These are phyloP conservation scores for Leptomonas seymouri DNA, from an alignment of 208 protist genomes.

Conservation along the genomic window DNA sequence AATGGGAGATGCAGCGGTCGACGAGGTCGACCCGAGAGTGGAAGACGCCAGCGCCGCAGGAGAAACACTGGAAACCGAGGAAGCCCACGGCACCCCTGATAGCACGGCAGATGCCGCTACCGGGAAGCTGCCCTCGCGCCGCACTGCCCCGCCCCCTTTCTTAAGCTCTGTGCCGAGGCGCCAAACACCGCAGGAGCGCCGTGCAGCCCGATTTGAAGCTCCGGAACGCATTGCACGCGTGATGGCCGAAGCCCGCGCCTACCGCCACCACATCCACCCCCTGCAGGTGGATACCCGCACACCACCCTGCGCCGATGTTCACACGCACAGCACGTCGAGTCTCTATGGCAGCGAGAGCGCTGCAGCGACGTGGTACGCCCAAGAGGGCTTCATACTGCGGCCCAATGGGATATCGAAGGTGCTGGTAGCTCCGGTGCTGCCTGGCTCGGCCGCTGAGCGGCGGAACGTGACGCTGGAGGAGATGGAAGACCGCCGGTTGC, in stretches of 20 bases:
- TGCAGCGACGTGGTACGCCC: slow-evolving; percentile 20
- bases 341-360: neutral
- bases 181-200: slow-evolving; percentile 23
- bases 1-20: too few species aligned
- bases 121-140: neutral
- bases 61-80: too few species aligned
- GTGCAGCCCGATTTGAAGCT: slow-evolving; percentile 24
- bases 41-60: too few species aligned
- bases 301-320: slow-evolving; percentile 24
- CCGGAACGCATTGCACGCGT: slow-evolving; percentile 26
- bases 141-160: neutral
- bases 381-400: slow-evolving; percentile 25
- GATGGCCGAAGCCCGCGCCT: slow-evolving; percentile 34
- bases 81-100: too few species aligned
- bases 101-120: neutral
- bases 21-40: too few species aligned
- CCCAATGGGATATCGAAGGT: slow-evolving; percentile 26
- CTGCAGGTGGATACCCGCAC: slow-evolving; percentile 20
- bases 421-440: slow-evolving; percentile 27
- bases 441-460: neutral
- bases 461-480: slow-evolving; percentile 32
- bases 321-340: slow-evolving; percentile 9
- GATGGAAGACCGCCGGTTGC: slow-evolving; percentile 31
- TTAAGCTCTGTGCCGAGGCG: neutral
- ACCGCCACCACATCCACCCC: slow-evolving; percentile 25